Percentiles rank a stretch among this genome's conserved stretches.
Evolutionary conservation across 257 asterid species (phyloP).

Genomic region (Plantago major): DNA sequence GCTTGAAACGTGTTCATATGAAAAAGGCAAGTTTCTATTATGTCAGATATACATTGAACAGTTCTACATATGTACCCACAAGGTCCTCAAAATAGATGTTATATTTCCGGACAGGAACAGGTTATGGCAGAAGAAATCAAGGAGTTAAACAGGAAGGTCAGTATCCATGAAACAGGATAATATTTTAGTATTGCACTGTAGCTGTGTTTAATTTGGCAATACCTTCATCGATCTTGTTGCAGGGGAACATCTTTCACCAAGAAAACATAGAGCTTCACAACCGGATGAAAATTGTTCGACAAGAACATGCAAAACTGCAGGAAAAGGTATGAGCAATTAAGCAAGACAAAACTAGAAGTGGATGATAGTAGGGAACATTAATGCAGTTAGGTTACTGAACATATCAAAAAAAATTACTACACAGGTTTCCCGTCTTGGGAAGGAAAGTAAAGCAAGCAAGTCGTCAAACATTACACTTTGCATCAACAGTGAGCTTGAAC

Average conservation of each 20-base stretch:
- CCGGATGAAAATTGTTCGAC: conserved; percentile 37
- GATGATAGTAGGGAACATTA: neutral
- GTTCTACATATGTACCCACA: neutral
- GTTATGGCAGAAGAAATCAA: conserved; percentile 43
- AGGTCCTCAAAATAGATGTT: neutral
- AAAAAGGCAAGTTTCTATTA: conserved; percentile 37
- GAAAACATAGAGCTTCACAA: conserved; percentile 53
- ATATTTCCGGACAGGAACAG: conserved; percentile 46
- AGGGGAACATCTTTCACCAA: conserved; percentile 50
- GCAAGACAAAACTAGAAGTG: neutral
- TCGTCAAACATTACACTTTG: conserved; percentile 17
- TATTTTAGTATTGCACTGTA: neutral
- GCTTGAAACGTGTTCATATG: conserved; percentile 50
- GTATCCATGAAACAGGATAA: conserved; percentile 10
- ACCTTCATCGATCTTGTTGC: conserved; percentile 25
- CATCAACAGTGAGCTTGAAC: conserved; percentile 16
- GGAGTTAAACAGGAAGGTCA: conserved; percentile 57
- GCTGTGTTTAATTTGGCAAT: conserved; percentile 9
- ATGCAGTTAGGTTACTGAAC: neutral
- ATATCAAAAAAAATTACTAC: neutral
- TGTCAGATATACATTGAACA: neutral
- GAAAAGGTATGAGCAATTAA: conserved; percentile 38
- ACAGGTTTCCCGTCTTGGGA: conserved; percentile 39
- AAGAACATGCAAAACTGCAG: conserved; percentile 47
- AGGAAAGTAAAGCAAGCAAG: conserved; percentile 25